phyloP scores from a whole-genome alignment of 2,329 filamentous ascomycete species.

The Arthrocladium fulminans region DNA sequence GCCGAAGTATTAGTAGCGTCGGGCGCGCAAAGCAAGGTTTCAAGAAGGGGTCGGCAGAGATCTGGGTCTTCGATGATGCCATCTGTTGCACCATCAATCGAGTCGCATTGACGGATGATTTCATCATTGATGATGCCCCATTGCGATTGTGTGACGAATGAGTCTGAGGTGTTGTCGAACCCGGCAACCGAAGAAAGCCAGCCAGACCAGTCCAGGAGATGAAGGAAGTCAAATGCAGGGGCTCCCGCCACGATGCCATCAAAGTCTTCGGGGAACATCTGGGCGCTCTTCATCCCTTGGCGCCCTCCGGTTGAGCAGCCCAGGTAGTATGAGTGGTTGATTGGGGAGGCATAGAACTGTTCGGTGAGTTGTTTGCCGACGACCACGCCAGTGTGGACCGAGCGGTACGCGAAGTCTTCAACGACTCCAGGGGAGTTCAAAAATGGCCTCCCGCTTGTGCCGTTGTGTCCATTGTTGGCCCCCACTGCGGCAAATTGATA shows the following conservation, averaged over 20 bases:
- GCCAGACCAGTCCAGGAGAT: slow-evolving; percentile 36
- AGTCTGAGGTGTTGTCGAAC: neutral
- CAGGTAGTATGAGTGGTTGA: slow-evolving; percentile 42
- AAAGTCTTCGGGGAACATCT: slow-evolving; percentile 43
- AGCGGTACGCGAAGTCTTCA: slow-evolving; percentile 41
- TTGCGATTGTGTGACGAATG: slow-evolving; percentile 31
- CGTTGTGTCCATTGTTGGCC: slow-evolving; percentile 45
- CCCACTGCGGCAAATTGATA: slow-evolving; percentile 40
- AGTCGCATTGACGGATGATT: slow-evolving; percentile 43
- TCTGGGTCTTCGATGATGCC: slow-evolving; percentile 41
- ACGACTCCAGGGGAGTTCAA: slow-evolving; percentile 39
- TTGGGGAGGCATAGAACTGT: slow-evolving; percentile 33
- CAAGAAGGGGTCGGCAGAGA: slow-evolving; percentile 32
- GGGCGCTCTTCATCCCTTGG: slow-evolving; percentile 45
- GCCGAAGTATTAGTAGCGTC: neutral
- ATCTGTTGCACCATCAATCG: slow-evolving; percentile 41
- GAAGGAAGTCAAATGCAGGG: slow-evolving; percentile 40
- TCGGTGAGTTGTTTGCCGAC: slow-evolving; percentile 39
- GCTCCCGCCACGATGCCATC: slow-evolving; percentile 41
- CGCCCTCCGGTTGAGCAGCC: slow-evolving; percentile 49
- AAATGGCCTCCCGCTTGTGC: slow-evolving; percentile 39
- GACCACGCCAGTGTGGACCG: slow-evolving; percentile 33
- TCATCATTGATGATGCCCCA: slow-evolving; percentile 38
- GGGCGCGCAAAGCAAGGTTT: slow-evolving; percentile 20
- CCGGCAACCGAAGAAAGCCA: slow-evolving; percentile 29